Conservation (phyloP, 1,139 yeast genomes). For the Nakaseomyces uthaithaninus region DNA sequence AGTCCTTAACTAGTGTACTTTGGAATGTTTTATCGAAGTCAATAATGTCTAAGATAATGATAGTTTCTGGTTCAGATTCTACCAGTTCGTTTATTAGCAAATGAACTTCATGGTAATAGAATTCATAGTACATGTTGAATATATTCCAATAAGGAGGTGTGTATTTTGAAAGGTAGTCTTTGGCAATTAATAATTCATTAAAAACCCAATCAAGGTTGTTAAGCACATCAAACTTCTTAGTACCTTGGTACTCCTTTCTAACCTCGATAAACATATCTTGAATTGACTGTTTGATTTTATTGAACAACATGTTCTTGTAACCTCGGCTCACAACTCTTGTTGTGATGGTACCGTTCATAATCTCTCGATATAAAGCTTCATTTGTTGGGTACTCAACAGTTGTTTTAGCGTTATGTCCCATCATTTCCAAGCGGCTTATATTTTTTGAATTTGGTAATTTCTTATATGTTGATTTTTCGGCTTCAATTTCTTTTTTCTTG, state of each 20-base stretch:
- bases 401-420: conserved; percentile 6
- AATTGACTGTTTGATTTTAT: conserved; percentile 52
- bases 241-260: conserved; percentile 47
- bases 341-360: conserved; percentile 34
- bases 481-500: conserved; percentile 31
- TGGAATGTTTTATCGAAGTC: conserved; percentile 69
- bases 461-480: conserved; percentile 26
- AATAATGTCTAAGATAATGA: conserved; percentile 53
- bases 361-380: conserved; percentile 31
- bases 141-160: conserved; percentile 71
- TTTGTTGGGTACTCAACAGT: conserved; percentile 25
- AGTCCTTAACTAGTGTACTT: conserved; percentile 40
- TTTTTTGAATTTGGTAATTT: conserved; percentile 24
- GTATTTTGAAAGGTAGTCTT: conserved; percentile 48
- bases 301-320: conserved; percentile 58
- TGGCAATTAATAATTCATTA: conserved; percentile 63
- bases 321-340: conserved; percentile 47
- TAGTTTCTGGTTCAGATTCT: conserved; percentile 66
- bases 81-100: conserved; percentile 53
- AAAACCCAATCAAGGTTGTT: conserved; percentile 78
- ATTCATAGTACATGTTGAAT: conserved; percentile 50
- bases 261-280: conserved; percentile 62
- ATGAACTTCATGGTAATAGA: conserved; percentile 64
- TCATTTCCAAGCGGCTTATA: conserved; percentile 11
- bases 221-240: conserved; percentile 46